Base-by-base conservation (phyloP, 2,329 filamentous ascomycete species). In the Cercospora sp. region DNA sequence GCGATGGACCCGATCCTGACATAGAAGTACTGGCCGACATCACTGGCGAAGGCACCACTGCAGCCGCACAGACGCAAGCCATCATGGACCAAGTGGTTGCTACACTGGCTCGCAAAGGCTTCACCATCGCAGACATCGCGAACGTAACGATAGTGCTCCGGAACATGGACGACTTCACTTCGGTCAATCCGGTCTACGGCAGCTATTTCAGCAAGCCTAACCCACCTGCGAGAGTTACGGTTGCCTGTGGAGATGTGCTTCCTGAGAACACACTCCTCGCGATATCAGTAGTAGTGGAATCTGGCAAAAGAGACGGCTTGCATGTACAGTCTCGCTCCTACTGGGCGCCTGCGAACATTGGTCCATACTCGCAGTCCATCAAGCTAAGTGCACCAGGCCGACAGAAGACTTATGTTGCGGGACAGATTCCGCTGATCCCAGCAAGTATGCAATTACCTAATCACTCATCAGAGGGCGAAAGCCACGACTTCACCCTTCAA, bases 281-380 rank as follows among this genome's bases (percentile, higher is more conserved):
- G 69, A 79, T 89, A 20, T 87, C 85, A 18, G 78, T 86, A 31
- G 78, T 84, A 10, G 74, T 85, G 12, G 23, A 62, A 1, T 31
- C 26, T 48, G 71, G 73, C 18, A 64, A 68, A 45, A 79, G 83
- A 33, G 72, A 75, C 65, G 91, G 80, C 0, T 85, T 98, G 1
- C 95, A 99, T 78, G 94, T 99, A 5, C 95, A 98, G 80, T 94
- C 91, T 3, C 85, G 92, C 45, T 97, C 93, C 10, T 98, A 98
- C 83, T 99, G 95, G 95, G 95, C 95, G 0, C 95, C 95, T 0
- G 94, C 95, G 20, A 98, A 98, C 76, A 98, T 99, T 64, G 95
- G 95, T 0, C 95, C 95, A 0, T 98, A 98, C 79, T 97, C 94
- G 65, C 95, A 99, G 81, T 93, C 93, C 3, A 88, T 95, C 60